Base-by-base conservation (phyloP, 352 stramenopile species). In the Phytophthora palmivora region DNA sequence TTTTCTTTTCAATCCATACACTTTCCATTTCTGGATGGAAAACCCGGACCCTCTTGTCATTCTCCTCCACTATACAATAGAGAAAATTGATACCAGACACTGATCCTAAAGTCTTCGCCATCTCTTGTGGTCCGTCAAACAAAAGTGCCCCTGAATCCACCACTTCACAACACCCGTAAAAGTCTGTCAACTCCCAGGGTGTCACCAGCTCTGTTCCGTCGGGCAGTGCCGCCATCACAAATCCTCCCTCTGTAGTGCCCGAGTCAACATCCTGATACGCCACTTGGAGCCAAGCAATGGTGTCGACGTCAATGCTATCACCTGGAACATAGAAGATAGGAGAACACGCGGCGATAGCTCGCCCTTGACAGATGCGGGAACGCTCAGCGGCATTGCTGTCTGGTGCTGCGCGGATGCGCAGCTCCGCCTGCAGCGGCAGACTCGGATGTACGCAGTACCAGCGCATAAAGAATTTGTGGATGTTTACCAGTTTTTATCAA, bases 391-490 rank as follows among this genome's bases (percentile, higher is more conserved):
- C 73, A 21, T 69, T 66, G 46, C 68, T 80, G 70, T 83, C 71
- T 1, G 84, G 79, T 19, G 81, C 72, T 15, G 67, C 55, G 48
- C 84, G 84, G 42, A 92, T 78, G 24, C 84, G 82, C 62, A 92
- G 79, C 68, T 78, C 71, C 19, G 84, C 82, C 46, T 87, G 73
- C 28, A 57, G 38, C 39, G 82, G 80, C 38, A 94, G 67, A 33
- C 53, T 73, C 26, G 80, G 79, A 47, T 88, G 64, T 33, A 92
- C 58, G 49, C 77, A 87, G 72, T 80, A 89, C 80, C 81, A 94
- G 54, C 82, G 84, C 84, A 93, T 93, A 22, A 45, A 18, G 24
- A 28, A 28, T 28, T 28, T 28, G 24, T 28, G 24, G 6, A 28
- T 6, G 24, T 28, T 28, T 28, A 28, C 24, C 3, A 28, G 24